Evolutionary conservation across 2,329 filamentous ascomycete species (phyloP), one percentile per base, ranked within the genome.

Genomic region (Paraphoma chrysanthemicola): DNA sequence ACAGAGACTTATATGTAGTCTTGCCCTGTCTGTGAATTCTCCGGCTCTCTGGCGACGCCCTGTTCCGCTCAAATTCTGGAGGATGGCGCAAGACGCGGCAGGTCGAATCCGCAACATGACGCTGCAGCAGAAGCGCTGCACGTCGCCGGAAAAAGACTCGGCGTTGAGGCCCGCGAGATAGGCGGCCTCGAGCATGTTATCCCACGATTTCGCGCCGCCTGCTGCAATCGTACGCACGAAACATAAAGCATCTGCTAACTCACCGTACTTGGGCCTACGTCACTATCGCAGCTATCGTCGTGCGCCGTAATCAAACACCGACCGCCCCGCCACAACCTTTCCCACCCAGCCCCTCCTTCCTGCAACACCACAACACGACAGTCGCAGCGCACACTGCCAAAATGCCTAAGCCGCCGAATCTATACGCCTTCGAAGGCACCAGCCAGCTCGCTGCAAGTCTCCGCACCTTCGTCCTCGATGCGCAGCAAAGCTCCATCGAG

Each of bases 401-500:
- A 42, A 78, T 78, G 75, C 75, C 74, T 52, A 78, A 78, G 57
- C 75, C 75, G 45, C 73, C 85, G 65, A 86, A 84, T 67, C 90
- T 99, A 70, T 96, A 91, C 84, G 87, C 90, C 66, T 98, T 96
- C 79, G 81, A 87, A 66, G 84, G 83, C 77, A 80, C 85, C 71
- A 84, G 87, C 64, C 82, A 86, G 57, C 88, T 99, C 66, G 91
- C 93, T 17, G 81, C 85, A 36, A 88, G 89, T 63, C 86, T 99
- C 68, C 90, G 93, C 73, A 81, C 86, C 68, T 97, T 96, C 79
- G 83, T 98, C 69, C 84, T 97, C 68, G 86, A 90, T 69, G 88
- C 86, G 70, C 94, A 99, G 79, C 89, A 89, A 71, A 85, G 88
- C 57, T 92, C 93, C 56, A 80, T 98, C 62, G 81, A 83, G 65